Base-by-base conservation (phyloP, 345 rosid genomes). In the Gynandropsis gynandra region DNA sequence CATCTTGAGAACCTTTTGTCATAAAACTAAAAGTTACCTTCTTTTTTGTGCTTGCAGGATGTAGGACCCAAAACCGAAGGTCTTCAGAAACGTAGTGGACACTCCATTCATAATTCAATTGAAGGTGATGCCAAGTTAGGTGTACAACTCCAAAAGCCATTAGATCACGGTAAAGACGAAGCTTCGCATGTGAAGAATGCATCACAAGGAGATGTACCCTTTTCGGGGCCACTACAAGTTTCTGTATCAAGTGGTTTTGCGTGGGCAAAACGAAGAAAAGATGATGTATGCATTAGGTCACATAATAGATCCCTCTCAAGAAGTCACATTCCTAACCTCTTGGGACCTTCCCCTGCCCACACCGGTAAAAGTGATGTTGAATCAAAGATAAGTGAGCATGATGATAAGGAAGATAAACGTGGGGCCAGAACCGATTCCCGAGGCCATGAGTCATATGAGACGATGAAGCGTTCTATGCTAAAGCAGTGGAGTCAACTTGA, bases 261-360 rank as follows among this genome's bases (percentile, higher is more conserved):
- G 42, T 87, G 98, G 98, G 98, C 87, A 19, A 87, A 71, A 71
- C 73, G 89, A 47, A 74, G 66, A 64, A 92, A 75, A 59, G 87
- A 79, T 52, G 82, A 82, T 14, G 70, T 72, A 60, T 49, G 20
- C 20, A 20, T 41, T 58, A 74, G 75, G 64, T 75, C 85, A 27
- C 79, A 82, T 62, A 64, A 42, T 40, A 70, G 86, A 58, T 79
- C 95, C 19, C 71, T 49, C 43, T 87, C 96, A 29, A 79, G 78
- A 75, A 74, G 89, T 62, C 75, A 73, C 53, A 42, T 71, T 44
- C 63, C 40, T 61, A 80, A 75, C 64, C 68, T 63, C 47, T 62
- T 70, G 8, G 92, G 80, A 45, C 69, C 65, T 60, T 76, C 81
- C 31, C 69, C 72, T 9, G 67, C 54, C 14, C 34, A 71, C 52